Evolutionary conservation across 768 basidiomycete species (phyloP), one percentile per base, ranked within the genome.

Genomic region (Asterophora parasitica): DNA sequence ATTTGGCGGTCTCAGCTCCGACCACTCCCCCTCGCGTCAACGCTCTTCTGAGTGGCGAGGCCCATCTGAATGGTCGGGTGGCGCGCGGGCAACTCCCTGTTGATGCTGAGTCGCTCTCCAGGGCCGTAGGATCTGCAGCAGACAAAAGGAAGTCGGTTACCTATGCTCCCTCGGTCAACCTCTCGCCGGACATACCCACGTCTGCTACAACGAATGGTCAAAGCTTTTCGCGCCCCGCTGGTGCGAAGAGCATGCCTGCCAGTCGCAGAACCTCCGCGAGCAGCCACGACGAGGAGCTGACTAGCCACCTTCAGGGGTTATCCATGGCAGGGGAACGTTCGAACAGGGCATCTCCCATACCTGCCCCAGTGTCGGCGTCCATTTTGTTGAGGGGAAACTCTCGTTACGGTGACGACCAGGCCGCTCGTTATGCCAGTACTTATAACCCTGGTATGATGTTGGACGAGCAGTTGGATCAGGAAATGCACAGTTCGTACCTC

Each of bases 191-290:
- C 57, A 65, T 82, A 38, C 70, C 73, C 1, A 69, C 70, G 13
- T 65, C 64, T 44, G 68, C 75, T 34, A 63, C 58, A 35, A 51
- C 64, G 42, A 77, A 77, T 37, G 76, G 77, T 43, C 78, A 79
- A 58, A 65, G 63, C 41, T 86, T 80, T 59, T 71, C 75, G 41
- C 83, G 88, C 50, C 66, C 79, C 27, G 82, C 77, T 26, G 89
- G 88, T 44, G 88, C 90, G 4, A 92, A 89, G 70, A 92, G 89
- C 60, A 92, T 93, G 90, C 91, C 91, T 32, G 88, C 90, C 11
- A 92, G 90, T 58, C 82, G 91, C 51, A 83, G 91, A 49, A 90
- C 87, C 9, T 93, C 91, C 3, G 87, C 90, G 13, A 92, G 90
- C 60, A 84, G 82, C 55, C 85, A 88, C 49, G 90, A 92, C 53